Evolutionary conservation across 2,329 filamentous ascomycete species (phyloP).

Genomic region (Dryadomyces quercus-mongolicae): DNA sequence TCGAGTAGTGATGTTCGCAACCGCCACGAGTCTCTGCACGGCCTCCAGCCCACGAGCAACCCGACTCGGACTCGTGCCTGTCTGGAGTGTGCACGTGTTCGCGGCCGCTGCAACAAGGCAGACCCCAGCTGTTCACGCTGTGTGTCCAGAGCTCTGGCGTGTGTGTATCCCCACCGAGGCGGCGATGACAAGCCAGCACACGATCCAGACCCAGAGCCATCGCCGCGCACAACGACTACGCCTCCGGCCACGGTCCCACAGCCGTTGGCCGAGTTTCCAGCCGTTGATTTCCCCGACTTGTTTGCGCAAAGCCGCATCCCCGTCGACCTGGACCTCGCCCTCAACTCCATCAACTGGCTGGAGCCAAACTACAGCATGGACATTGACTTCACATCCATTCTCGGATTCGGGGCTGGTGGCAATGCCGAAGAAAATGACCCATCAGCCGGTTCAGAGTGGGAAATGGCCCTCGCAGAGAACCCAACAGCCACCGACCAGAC

Average conservation of each 20-base stretch:
- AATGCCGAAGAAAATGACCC: too few species aligned
- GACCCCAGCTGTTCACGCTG: not conserved
- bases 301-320: too few species aligned
- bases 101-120: constrained; percentile 1
- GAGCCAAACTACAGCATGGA: constrained; percentile 13
- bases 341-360: constrained; percentile 15
- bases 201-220: too few species aligned
- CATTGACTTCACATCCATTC: constrained; percentile 12
- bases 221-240: too few species aligned
- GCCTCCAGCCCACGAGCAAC: not conserved
- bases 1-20: not conserved
- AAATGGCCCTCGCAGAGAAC: too few species aligned
- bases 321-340: not conserved
- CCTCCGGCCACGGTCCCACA: too few species aligned
- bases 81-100: constrained; percentile 1
- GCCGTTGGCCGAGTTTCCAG: not conserved
- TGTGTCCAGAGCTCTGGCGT: not conserved
- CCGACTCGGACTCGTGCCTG: not conserved
- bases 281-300: too few species aligned
- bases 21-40: constrained; percentile 3
- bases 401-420: too few species aligned
- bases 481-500: too few species aligned
- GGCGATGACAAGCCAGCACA: too few species aligned
- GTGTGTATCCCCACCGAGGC: too few species aligned
- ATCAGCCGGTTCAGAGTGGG: too few species aligned